These are phyloP conservation scores for Onygena corvina DNA, from an alignment of 2,329 filamentous ascomycete genomes.

Conservation along the genomic window DNA sequence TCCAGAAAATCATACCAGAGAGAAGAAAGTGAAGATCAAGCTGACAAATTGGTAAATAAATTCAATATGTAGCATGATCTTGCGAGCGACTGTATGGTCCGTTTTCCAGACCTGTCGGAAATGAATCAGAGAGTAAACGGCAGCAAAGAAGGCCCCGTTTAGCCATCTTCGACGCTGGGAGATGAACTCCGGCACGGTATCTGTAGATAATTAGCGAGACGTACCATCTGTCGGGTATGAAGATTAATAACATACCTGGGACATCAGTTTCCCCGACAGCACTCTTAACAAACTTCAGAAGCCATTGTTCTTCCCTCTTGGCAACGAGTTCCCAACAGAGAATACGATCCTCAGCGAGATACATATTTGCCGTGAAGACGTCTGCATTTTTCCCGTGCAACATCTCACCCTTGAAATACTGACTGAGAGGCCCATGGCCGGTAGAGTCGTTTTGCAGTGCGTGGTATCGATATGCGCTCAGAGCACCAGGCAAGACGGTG, in stretches of 20 bases:
- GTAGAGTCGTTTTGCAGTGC: slow-evolving; percentile 94
- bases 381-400: slow-evolving; percentile 91
- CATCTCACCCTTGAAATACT: slow-evolving; percentile 99
- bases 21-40: slow-evolving; percentile 93
- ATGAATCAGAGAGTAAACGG: slow-evolving; percentile 92
- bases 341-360: slow-evolving; percentile 95
- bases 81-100: slow-evolving; percentile 79
- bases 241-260: slow-evolving; percentile 49
- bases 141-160: slow-evolving; percentile 96
- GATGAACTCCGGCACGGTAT: slow-evolving; percentile 89
- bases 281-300: slow-evolving; percentile 93
- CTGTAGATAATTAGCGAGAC: slow-evolving; percentile 33
- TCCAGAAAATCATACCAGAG: slow-evolving; percentile 42
- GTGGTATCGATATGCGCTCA: slow-evolving; percentile 91
- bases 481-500: slow-evolving; percentile 84
- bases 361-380: slow-evolving; percentile 98
- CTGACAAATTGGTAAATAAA: slow-evolving; percentile 91
- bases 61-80: slow-evolving; percentile 84
- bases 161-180: slow-evolving; percentile 94
- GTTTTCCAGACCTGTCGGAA: slow-evolving; percentile 87
- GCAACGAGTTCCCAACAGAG: slow-evolving; percentile 96
- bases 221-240: neutral
- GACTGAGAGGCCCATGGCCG: slow-evolving; percentile 85
- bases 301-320: slow-evolving; percentile 89
- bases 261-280: slow-evolving; percentile 97